Evolutionary conservation across 495 filamentous ascomycete species (phyloP).

Genomic region (Aspergillus coremiiformis): DNA sequence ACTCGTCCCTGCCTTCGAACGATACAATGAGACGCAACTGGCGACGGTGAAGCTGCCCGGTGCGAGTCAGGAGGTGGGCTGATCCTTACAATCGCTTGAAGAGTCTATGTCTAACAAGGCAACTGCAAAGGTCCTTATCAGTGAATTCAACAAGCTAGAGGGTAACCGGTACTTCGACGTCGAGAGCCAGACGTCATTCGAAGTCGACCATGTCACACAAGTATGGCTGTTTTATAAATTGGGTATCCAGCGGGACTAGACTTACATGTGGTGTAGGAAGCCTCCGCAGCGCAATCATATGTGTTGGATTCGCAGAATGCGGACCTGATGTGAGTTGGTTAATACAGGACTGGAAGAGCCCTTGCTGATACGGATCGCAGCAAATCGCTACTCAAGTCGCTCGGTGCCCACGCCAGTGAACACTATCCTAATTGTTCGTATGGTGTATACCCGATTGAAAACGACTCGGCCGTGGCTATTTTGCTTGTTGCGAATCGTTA

Average conservation of each 20-base stretch:
- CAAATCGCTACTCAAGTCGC: slow-evolving; percentile 67
- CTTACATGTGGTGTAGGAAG: slow-evolving; percentile 50
- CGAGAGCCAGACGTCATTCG: slow-evolving; percentile 76
- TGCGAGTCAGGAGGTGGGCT: slow-evolving; percentile 60
- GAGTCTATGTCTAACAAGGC: slow-evolving; percentile 4
- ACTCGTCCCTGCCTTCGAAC: slow-evolving; percentile 76
- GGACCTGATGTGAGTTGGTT: slow-evolving; percentile 62
- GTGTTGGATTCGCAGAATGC: slow-evolving; percentile 70
- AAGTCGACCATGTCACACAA: slow-evolving; percentile 77
- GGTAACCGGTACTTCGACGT: slow-evolving; percentile 81
- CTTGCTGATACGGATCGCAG: slow-evolving; percentile 16
- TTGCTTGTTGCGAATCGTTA: slow-evolving; percentile 91
- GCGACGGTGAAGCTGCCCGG: slow-evolving; percentile 81
- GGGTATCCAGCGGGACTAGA: neutral
- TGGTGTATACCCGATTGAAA: slow-evolving; percentile 69
- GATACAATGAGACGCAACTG: slow-evolving; percentile 95
- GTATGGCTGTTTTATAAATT: slow-evolving; percentile 26
- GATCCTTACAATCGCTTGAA: neutral
- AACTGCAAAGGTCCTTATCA: slow-evolving; percentile 65
- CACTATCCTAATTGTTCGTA: slow-evolving; percentile 79
- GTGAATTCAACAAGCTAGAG: slow-evolving; percentile 72
- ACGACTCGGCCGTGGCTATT: slow-evolving; percentile 69
- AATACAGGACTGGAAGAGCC: neutral
- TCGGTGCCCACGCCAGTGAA: slow-evolving; percentile 72
- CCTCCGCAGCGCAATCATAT: slow-evolving; percentile 72